Base-by-base conservation (phyloP, 306 rosid species). In the Biancaea sappan region DNA sequence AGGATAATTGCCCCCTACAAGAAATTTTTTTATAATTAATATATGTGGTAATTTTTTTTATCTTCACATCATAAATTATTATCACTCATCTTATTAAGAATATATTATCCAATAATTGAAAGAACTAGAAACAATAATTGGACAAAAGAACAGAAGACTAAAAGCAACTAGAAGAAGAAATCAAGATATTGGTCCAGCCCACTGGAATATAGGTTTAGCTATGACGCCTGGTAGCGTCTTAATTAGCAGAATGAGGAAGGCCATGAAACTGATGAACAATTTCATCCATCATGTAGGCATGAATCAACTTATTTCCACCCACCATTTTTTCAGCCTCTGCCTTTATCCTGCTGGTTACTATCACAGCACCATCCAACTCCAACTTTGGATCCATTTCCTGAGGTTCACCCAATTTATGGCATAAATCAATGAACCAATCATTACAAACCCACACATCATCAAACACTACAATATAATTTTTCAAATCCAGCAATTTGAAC, bases 331-430 rank as follows among this genome's bases (percentile, higher is more conserved):
- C 1, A 16, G 53, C 31, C 65, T 29, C 40, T 6, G 3, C 18
- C 18, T 58, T 58, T 2, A 6, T 14, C 41, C 65, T n/a, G 65
- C 65, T 58, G 65, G 65, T 58, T 58, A 58, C 65, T 7, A 58
- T 31, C 4, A 29, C 22, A 2, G 5, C 65, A 14, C 65, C 65
- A 15, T n/a, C n/a, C n/a, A n/a, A n/a, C n/a, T n/a, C 21, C 13
- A 1, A 1, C 24, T 29, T 0, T n/a, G n/a, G n/a, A n/a, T n/a
- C n/a, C n/a, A n/a, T 13, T 26, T 16, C 6, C 22, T 58, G 15
- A n/a, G 34, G 16, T 7, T 0, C 2, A 8, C 12, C 65, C 7
- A 58, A 14, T 0, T 47, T 47, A 47, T 13, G 53, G 24, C 8
- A 28, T 0, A 14, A 2, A 2, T 16, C 6, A 16, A 2, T 4